These are phyloP conservation scores for Prunus mira DNA, from an alignment of 306 rosid species.

Conservation along the genomic window DNA sequence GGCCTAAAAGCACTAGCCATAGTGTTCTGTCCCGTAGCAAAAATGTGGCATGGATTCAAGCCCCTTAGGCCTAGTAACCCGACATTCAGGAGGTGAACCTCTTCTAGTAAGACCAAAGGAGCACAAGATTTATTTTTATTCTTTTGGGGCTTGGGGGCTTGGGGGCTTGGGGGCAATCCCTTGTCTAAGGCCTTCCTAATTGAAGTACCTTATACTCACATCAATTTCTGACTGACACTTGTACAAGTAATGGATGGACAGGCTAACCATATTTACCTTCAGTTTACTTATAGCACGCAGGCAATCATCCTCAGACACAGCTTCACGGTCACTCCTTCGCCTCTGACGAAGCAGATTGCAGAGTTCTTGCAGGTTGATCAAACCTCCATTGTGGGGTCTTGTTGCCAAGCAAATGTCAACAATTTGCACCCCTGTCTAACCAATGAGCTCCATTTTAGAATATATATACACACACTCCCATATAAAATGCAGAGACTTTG, in stretches of 20 bases:
- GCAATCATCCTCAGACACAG: constrained; percentile 94
- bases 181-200: neutral
- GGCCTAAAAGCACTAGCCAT: neutral
- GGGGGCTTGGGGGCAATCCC: neutral
- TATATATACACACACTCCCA: neutral
- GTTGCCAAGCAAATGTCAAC: constrained; percentile 93
- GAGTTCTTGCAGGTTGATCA: constrained; percentile 83
- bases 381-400: constrained; percentile 87
- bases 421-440: constrained; percentile 88
- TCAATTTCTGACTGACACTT: neutral
- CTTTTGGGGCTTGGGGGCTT: neutral
- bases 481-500: neutral
- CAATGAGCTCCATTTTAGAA: constrained; percentile 37
- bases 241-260: neutral
- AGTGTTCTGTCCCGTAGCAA: no score
- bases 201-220: neutral
- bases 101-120: neutral
- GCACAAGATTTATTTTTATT: neutral
- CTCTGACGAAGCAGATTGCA: constrained; percentile 69
- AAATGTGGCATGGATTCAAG: neutral
- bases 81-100: neutral
- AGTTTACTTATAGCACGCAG: constrained; percentile 89
- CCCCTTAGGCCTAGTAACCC: neutral
- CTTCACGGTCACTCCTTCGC: constrained; percentile 79
- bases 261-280: constrained; percentile 55